Conservation (phyloP, 2,329 filamentous ascomycete species). For the Emergomyces africanus region DNA sequence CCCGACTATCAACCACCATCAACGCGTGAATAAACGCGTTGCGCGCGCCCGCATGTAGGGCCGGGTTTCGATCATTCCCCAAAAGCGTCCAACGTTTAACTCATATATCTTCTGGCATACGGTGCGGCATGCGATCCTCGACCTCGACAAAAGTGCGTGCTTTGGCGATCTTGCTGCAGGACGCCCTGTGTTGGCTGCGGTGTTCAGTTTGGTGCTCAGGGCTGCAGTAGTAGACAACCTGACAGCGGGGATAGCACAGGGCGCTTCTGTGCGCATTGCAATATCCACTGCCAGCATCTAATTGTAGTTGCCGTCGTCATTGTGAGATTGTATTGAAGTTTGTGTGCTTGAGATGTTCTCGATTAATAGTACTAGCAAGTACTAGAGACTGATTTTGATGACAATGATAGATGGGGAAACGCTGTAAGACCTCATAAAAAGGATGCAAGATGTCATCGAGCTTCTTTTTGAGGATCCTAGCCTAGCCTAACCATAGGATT, state of each 20-base stretch:
- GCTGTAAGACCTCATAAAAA: too few relatives aligned
- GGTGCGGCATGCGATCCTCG: conserved; percentile 30
- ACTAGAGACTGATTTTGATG: too few relatives aligned
- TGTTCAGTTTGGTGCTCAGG: conserved; percentile 32
- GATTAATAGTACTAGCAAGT: too few relatives aligned
- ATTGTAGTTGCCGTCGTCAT: background rate
- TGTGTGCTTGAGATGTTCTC: background rate
- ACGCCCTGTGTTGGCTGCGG: conserved; percentile 26
- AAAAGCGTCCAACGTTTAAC: conserved; percentile 30
- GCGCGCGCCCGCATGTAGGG: conserved; percentile 33
- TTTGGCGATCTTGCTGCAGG: conserved; percentile 29
- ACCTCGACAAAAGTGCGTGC: conserved; percentile 15
- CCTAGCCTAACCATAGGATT: too few relatives aligned
- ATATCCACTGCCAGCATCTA: conserved; percentile 4
- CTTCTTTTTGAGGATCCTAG: too few relatives aligned
- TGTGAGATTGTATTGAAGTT: background rate
- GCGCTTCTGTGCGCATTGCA: conserved; percentile 19
- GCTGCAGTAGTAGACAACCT: conserved; percentile 34
- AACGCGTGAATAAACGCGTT: conserved; percentile 23
- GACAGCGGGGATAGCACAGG: conserved; percentile 32
- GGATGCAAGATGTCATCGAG: too few relatives aligned
- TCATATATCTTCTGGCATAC: conserved; percentile 16
- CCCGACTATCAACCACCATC: conserved; percentile 18
- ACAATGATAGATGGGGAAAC: too few relatives aligned
- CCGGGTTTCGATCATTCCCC: conserved; percentile 29